A percentile compares a stretch with the other conserved stretches of the same genome.
These are phyloP conservation scores for Yamadazyma sp. DNA, from an alignment of 1,139 yeast species.

Conservation along the genomic window DNA sequence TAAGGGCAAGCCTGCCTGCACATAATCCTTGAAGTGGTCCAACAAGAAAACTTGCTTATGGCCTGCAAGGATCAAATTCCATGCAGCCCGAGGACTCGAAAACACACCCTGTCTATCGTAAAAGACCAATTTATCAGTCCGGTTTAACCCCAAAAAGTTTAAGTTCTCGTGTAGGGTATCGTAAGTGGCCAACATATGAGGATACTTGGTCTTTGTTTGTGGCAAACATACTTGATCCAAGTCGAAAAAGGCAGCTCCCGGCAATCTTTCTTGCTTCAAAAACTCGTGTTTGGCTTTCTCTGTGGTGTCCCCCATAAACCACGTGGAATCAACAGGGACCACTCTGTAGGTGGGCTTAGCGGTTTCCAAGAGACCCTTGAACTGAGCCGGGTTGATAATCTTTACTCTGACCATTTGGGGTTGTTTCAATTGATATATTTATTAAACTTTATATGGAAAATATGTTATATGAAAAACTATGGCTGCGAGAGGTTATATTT, in stretches of 20 bases:
- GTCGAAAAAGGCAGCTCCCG: conserved; percentile 74
- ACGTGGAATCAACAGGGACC: conserved; percentile 81
- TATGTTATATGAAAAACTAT: background rate
- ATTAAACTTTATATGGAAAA: background rate
- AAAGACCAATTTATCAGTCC: conserved; percentile 65
- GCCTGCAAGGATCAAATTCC: conserved; percentile 81
- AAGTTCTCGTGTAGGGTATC: conserved; percentile 55
- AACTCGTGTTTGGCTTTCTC: conserved; percentile 60
- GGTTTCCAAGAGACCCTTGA: conserved; percentile 10
- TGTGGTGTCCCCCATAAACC: conserved; percentile 84
- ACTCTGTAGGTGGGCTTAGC: conserved; percentile 31
- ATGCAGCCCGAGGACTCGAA: conserved; percentile 86
- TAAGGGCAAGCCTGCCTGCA: conserved; percentile 23
- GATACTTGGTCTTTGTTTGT: conserved; percentile 64
- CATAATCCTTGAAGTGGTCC: conserved; percentile 58
- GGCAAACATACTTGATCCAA: conserved; percentile 67
- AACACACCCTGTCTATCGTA: conserved; percentile 85
- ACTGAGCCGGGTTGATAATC: conserved; percentile 11
- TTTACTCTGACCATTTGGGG: conserved; percentile 9
- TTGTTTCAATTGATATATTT: background rate
- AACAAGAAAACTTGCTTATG: conserved; percentile 67
- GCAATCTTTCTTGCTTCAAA: conserved; percentile 56
- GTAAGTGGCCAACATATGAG: conserved; percentile 83
- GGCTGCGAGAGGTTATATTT: background rate
- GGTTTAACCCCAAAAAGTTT: conserved; percentile 44